Percentiles rank a stretch among this genome's conserved stretches.
phyloP scores from a whole-genome alignment of 371 early-diverging fungal genomes.

The Rhizomucor pusillus region DNA sequence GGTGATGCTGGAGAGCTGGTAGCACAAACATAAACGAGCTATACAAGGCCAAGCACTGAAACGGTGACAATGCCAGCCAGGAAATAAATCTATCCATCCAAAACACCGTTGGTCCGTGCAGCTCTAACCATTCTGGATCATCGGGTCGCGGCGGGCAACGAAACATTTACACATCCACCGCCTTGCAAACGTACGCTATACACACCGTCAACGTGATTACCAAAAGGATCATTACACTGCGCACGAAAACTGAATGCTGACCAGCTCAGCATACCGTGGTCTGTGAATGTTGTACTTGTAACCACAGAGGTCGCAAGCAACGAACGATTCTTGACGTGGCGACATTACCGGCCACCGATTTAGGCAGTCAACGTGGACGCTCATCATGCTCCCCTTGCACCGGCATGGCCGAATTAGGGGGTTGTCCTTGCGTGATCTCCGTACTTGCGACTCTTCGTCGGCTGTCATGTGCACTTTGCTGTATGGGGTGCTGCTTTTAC shows the following conservation, averaged over 20 bases:
- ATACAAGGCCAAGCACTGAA: constrained; percentile 19
- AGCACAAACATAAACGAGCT: constrained; percentile 6
- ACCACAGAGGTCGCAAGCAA: constrained; percentile 25
- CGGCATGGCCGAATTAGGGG: constrained; percentile 31
- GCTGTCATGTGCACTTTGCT: not conserved
- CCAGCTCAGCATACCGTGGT: constrained; percentile 20
- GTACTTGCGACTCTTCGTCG: constrained; percentile 1
- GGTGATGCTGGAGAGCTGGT: not conserved
- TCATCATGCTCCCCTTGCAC: constrained; percentile 30
- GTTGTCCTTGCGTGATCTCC: constrained; percentile 10
- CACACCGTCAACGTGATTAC: constrained; percentile 7
- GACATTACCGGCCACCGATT: constrained; percentile 31
- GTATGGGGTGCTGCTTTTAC: not conserved
- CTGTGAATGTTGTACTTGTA: constrained; percentile 25
- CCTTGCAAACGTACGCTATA: constrained; percentile 15
- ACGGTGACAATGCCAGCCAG: constrained; percentile 16
- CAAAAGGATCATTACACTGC: constrained; percentile 11
- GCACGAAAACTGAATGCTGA: constrained; percentile 14
- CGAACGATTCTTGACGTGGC: constrained; percentile 19
- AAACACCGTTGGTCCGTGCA: constrained; percentile 19
- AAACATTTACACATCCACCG: constrained; percentile 16
- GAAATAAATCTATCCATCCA: constrained; percentile 28
- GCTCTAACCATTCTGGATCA: constrained; percentile 11
- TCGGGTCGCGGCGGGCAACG: constrained; percentile 11
- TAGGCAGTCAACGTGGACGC: constrained; percentile 27